These are phyloP conservation scores for Rhodomyrtus tomentosa DNA, from an alignment of 345 rosid genomes.

Conservation along the genomic window DNA sequence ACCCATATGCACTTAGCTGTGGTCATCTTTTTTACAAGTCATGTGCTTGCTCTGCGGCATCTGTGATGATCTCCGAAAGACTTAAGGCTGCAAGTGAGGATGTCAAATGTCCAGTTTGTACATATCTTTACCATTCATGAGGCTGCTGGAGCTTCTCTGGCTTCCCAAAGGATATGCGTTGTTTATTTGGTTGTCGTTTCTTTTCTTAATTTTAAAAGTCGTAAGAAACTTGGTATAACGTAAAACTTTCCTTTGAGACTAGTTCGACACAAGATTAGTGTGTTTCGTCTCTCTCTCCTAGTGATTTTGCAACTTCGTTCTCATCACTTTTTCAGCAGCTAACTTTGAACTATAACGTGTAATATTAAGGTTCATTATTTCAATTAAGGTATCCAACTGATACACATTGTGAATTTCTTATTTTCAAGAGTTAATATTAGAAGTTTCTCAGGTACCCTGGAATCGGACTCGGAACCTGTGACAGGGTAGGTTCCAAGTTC, in stretches of 20 bases:
- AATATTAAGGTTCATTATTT: no score
- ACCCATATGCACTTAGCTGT: conserved; percentile 78
- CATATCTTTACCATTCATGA: not conserved
- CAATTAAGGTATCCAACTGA: not conserved
- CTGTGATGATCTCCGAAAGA: conserved; percentile 59
- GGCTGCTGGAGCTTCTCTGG: not conserved
- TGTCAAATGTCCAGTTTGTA: conserved; percentile 75
- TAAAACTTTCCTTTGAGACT: not conserved
- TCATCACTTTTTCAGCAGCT: not conserved
- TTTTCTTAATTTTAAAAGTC: not conserved
- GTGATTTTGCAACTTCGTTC: not conserved
- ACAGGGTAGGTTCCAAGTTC: no score
- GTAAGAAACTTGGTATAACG: not conserved
- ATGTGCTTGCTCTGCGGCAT: conserved; percentile 90
- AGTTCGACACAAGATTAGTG: not conserved
- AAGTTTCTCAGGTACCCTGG: no score
- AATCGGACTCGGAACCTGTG: no score
- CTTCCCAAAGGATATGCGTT: not conserved
- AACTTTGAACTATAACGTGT: not conserved
- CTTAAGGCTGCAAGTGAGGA: conserved; percentile 44
- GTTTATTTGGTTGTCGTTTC: not conserved
- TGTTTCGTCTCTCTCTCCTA: not conserved
- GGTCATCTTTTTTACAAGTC: conserved; percentile 89
- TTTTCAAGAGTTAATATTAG: no score
- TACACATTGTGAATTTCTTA: no score